Evolutionary conservation across 23 red algal species (phyloP).

Genomic region (Chondrus crispus): DNA sequence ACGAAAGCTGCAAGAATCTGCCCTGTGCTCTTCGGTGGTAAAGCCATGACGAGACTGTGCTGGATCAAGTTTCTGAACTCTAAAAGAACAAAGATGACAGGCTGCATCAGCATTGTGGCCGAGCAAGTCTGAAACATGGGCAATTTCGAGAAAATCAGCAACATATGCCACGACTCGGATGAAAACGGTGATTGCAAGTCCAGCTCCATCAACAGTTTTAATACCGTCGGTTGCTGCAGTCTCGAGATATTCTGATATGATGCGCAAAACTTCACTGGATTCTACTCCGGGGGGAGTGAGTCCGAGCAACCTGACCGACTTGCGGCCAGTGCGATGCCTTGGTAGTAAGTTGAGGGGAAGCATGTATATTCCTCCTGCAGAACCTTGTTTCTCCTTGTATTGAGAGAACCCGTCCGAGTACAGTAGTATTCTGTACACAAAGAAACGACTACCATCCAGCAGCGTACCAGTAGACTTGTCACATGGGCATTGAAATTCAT

Average conservation of each 20-base stretch:
- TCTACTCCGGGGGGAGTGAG: not conserved
- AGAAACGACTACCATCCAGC: too few relatives aligned
- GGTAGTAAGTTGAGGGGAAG: too few relatives aligned
- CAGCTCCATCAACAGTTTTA: not conserved
- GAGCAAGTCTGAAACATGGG: not conserved
- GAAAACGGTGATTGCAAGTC: not conserved
- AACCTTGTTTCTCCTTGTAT: too few relatives aligned
- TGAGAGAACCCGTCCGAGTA: too few relatives aligned
- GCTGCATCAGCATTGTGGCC: not conserved
- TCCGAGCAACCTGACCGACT: not conserved
- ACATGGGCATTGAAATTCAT: too few relatives aligned
- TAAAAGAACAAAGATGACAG: not conserved
- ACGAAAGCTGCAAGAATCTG: too few relatives aligned
- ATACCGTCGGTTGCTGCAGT: not conserved
- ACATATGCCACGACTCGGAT: not conserved
- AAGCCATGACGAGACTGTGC: not conserved
- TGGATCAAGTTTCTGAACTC: not conserved
- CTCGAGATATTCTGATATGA: not conserved
- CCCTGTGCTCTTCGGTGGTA: not conserved
- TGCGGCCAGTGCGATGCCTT: too few relatives aligned
- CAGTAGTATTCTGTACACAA: too few relatives aligned
- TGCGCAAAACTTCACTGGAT: not conserved
- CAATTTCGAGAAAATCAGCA: not conserved
- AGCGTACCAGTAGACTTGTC: too few relatives aligned
- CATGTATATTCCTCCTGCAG: too few relatives aligned